Base-by-base conservation (phyloP, 129 eudicot species). In the Saussurea involucrata region DNA sequence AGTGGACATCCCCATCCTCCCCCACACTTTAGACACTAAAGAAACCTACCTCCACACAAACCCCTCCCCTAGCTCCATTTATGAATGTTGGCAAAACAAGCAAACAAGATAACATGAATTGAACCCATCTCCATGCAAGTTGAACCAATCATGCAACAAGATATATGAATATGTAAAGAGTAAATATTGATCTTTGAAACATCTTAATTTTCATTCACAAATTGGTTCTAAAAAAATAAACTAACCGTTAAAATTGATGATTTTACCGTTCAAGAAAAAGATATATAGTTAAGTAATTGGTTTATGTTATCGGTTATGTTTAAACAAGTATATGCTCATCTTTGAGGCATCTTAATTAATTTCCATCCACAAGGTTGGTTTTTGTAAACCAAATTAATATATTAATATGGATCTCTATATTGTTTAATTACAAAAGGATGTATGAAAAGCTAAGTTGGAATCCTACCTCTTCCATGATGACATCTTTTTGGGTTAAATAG, bases 51-150 rank as follows among this genome's bases (percentile, higher is more conserved):
- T 66, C 79, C 79, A 66, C 79, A 74, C 65, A 80, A 67, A 36
- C 63, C 79, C 84, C 49, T 66, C n/a, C n/a, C n/a, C n/a, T n/a
- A n/a, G n/a, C n/a, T n/a, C 70, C 75, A 80, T 80, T 73, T 67
- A 33, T 80, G 84, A 72, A 80, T 80, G 49, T 80, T 66, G 53
- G 73, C 75, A 55, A 80, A 73, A 57, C 22, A 67, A 80, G 64
- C 49, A 58, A 74, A 80, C 79, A 73, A 66, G 79, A 80, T 80
- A 73, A 73, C 79, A 66, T 66, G 79, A 80, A 67, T 75, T 66
- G 79, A 80, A 67, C 79, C 77, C 75, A 67, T 74, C 36, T 80
- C 20, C 74, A 27, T 55, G 75, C 84, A 80, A 80, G 84, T 74
- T 80, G 83, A 64, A 72, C 73, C 78, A 64, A 79, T 72, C 67